Evolutionary conservation across 1,284 basidiomycete species (phyloP).

Genomic region (Irpex sp.): DNA sequence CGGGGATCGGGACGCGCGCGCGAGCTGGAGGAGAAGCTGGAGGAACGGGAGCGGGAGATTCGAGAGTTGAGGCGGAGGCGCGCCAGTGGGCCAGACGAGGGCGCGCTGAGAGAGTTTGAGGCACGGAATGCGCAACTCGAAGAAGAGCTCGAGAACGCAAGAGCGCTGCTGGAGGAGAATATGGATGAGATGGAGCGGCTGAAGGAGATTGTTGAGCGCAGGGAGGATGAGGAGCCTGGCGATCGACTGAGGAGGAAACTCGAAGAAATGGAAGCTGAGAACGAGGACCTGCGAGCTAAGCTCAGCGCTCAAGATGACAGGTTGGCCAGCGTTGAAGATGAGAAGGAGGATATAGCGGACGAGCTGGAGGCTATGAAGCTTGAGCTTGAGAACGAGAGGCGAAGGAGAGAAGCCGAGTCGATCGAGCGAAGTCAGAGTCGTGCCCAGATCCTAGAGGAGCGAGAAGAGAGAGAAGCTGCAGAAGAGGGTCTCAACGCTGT

Average conservation of each 20-base stretch:
- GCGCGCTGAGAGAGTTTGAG: conserved; percentile 47
- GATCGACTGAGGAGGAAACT: conserved; percentile 40
- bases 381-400: conserved; percentile 66
- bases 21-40: conserved; percentile 66
- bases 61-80: conserved; percentile 53
- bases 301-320: conserved; percentile 62
- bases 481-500: conserved; percentile 72
- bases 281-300: conserved; percentile 54
- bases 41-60: conserved; percentile 66
- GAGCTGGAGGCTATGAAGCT: conserved; percentile 58
- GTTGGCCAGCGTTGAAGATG: conserved; percentile 55
- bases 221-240: conserved; percentile 38
- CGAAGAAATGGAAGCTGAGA: conserved; percentile 62
- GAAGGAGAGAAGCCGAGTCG: conserved; percentile 56
- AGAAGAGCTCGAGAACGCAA: conserved; percentile 64
- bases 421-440: conserved; percentile 68
- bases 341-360: conserved; percentile 68
- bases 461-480: conserved; percentile 66
- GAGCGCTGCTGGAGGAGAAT: conserved; percentile 70
- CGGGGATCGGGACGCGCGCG: conserved; percentile 56
- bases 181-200: conserved; percentile 71
- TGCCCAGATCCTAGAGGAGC: conserved; percentile 62
- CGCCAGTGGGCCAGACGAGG: conserved; percentile 38
- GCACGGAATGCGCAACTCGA: conserved; percentile 63
- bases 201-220: conserved; percentile 56